phyloP scores from a whole-genome alignment of 768 basidiomycete genomes.

The Leccinum olivaceopallidum region DNA sequence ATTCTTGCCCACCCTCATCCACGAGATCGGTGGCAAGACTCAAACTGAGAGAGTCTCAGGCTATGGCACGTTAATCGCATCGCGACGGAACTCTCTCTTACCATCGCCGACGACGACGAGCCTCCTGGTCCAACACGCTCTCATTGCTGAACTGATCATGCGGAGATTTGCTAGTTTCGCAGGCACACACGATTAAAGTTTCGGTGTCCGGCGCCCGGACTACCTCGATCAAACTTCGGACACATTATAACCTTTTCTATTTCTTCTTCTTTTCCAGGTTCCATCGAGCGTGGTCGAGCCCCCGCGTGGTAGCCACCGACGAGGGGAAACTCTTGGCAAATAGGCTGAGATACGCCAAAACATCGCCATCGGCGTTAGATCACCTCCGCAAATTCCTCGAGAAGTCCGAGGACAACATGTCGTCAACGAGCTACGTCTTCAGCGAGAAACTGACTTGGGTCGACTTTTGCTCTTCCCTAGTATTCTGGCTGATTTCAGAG shows the following conservation, averaged over 20 bases:
- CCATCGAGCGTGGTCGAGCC: slow-evolving; percentile 32
- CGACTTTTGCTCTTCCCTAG: slow-evolving; percentile 33
- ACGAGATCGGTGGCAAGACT: no score
- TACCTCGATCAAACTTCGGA: background rate
- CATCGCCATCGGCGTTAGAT: slow-evolving; percentile 19
- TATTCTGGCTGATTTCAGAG: slow-evolving; percentile 30
- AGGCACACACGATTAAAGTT: no score
- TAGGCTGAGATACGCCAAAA: slow-evolving; percentile 15
- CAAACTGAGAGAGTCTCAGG: no score
- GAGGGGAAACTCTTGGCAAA: slow-evolving; percentile 20
- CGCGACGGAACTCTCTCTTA: no score
- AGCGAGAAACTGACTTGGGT: slow-evolving; percentile 30
- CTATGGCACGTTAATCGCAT: no score
- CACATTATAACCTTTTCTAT: background rate
- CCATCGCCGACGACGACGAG: no score
- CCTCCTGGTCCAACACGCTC: no score
- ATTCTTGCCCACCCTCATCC: no score
- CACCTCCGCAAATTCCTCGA: slow-evolving; percentile 18
- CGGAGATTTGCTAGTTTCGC: no score
- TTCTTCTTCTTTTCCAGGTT: slow-evolving; percentile 17
- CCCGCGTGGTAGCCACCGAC: slow-evolving; percentile 29
- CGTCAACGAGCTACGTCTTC: slow-evolving; percentile 29
- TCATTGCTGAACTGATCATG: no score
- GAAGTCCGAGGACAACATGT: slow-evolving; percentile 21
- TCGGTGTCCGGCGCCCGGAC: background rate